Base-by-base conservation (phyloP, 495 filamentous ascomycete species). In the Ramalina peruviana region DNA sequence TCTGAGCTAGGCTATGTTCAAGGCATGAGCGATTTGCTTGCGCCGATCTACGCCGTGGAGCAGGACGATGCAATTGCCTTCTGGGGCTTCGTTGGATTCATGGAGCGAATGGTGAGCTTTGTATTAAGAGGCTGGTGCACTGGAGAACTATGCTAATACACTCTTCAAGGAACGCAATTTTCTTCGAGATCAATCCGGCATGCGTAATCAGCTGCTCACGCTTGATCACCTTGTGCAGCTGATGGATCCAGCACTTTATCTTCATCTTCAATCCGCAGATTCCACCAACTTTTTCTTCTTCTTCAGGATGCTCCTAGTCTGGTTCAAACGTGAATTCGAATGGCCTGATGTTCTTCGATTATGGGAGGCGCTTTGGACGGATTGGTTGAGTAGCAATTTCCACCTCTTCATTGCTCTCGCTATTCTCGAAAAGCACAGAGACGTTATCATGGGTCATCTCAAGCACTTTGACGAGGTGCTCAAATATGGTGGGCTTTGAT, bases 221-320 rank as follows among this genome's bases (percentile, higher is more conserved):
- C 75, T 97, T 1, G 88, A 97, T 57, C 86, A 97, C 47, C 79
- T 97, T 1, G 85, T 96, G 12, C 88, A 93, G 58, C 83, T 98
- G 46, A 88, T 98, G 81, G 92, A 98, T 56, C 89, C 92, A 0
- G 83, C 88, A 59, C 78, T 98, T 37, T 97, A 96, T 59, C 67
- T 86, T 10, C 92, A 98, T 60, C 74, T 98, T 0, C 78, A 94
- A 60, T 79, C 74, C 7, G 87, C 89, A 21, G 93, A 97, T 54
- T 87, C 81, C 57, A 97, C 92, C 17, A 97, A 98, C 65, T 98
- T 97, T 67, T 98, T 98, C 65, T 98, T 98, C 72, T 97, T 97
- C 72, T 98, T 97, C 75, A 82, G 92, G 21, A 96, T 96, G 89
- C 71, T 98, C 21, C 72, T 98, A 0, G 92, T 98, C 17, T 97